Percentiles rank a stretch among this genome's conserved stretches.
Conservation (phyloP, 1,284 basidiomycete genomes). For the Sporisorium scitamineum region DNA sequence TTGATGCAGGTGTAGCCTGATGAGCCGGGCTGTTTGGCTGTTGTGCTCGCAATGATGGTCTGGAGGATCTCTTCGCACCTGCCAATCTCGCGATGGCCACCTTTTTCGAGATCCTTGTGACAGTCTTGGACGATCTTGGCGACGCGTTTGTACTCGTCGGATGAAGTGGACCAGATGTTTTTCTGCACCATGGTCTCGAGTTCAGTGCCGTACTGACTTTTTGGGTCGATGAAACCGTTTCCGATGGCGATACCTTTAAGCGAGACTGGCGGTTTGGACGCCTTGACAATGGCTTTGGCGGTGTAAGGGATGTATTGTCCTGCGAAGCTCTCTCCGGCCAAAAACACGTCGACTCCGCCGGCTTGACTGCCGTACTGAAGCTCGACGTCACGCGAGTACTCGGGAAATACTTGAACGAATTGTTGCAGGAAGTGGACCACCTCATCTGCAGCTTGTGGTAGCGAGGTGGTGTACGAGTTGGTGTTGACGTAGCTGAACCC, state of each 20-base stretch:
- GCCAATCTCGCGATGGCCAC: constrained; percentile 75
- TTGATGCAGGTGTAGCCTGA: constrained; percentile 81
- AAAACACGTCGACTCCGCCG: constrained; percentile 79
- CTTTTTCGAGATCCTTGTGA: constrained; percentile 70
- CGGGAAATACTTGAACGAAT: constrained; percentile 91
- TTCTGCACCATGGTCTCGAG: constrained; percentile 86
- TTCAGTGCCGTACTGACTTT: constrained; percentile 88
- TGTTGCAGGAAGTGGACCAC: constrained; percentile 85
- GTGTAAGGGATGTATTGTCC: constrained; percentile 70
- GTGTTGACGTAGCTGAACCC: constrained; percentile 91
- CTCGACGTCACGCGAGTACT: constrained; percentile 73
- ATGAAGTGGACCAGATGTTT: constrained; percentile 80
- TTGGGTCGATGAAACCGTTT: constrained; percentile 96
- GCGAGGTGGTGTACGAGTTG: constrained; percentile 80
- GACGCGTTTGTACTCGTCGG: constrained; percentile 72
- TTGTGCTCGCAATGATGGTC: constrained; percentile 76
- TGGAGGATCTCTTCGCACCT: constrained; percentile 79
- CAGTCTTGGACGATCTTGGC: constrained; percentile 76
- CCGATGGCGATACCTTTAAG: constrained; percentile 90
- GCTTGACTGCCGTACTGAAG: constrained; percentile 58
- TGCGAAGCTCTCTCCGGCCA: constrained; percentile 42
- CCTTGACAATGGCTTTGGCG: constrained; percentile 82
- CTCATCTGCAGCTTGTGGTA: constrained; percentile 79
- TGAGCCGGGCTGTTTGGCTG: constrained; percentile 23
- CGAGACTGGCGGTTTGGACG: constrained; percentile 73